These are phyloP conservation scores for Cutaneotrichosporon dermatis DNA, from an alignment of 1,284 basidiomycete species.

Conservation along the genomic window DNA sequence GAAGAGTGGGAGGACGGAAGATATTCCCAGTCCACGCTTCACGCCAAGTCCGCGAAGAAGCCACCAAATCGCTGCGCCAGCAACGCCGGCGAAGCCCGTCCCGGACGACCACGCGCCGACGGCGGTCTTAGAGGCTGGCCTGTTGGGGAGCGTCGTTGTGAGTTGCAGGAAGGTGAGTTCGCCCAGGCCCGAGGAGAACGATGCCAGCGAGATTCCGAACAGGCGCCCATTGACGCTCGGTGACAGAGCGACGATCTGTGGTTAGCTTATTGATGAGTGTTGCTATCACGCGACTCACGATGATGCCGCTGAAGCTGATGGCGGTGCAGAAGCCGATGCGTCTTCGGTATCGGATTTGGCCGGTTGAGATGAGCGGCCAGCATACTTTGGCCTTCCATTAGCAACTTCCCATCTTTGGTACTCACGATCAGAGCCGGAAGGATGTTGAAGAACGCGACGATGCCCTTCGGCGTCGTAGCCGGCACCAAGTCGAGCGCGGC, in stretches of 20 bases:
- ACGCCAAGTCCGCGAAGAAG: conserved; percentile 81
- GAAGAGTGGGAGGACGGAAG: conserved; percentile 65
- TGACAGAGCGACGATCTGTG: conserved; percentile 74
- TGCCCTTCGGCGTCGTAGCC: conserved; percentile 75
- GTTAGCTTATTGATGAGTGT: neutral
- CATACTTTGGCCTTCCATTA: conserved; percentile 65
- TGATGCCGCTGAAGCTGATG: conserved; percentile 72
- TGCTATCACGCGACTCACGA: conserved; percentile 56
- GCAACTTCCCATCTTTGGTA: conserved; percentile 10
- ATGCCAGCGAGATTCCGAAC: conserved; percentile 81
- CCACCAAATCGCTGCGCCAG: conserved; percentile 95
- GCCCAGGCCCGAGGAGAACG: conserved; percentile 86
- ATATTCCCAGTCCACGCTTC: conserved; percentile 71
- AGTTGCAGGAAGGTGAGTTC: conserved; percentile 93
- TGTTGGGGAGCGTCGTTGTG: conserved; percentile 62
- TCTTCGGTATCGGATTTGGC: conserved; percentile 69
- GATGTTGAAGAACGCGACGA: conserved; percentile 89
- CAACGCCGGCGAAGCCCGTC: conserved; percentile 88
- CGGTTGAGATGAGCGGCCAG: conserved; percentile 87
- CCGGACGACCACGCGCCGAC: conserved; percentile 76
- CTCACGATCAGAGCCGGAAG: conserved; percentile 61
- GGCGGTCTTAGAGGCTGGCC: conserved; percentile 43
- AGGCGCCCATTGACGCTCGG: conserved; percentile 66
- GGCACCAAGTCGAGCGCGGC: conserved; percentile 93
- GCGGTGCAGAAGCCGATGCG: conserved; percentile 71